A percentile compares a stretch with the other conserved stretches of the same genome.
These are phyloP conservation scores for Nothophytophthora sp. DNA, from an alignment of 352 stramenopile species.

Conservation along the genomic window DNA sequence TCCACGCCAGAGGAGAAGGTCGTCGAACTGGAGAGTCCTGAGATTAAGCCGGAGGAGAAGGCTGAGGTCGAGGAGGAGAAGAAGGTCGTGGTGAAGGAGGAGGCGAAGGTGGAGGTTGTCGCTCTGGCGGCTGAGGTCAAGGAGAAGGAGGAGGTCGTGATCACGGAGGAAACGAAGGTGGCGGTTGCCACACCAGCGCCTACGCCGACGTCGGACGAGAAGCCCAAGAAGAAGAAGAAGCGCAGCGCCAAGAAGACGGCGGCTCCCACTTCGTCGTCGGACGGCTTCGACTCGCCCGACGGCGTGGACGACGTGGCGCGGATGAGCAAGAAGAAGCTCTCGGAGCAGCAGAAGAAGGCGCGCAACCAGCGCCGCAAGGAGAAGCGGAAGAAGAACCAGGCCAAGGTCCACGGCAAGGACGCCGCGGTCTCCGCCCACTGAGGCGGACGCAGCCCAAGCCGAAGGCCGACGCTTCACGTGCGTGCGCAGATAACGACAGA, in stretches of 20 bases:
- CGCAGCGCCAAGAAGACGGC: conserved; percentile 26
- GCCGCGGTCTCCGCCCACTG: no score
- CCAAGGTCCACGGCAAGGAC: conserved; percentile 43
- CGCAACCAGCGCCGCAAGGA: conserved; percentile 77
- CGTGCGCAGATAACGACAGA: background rate
- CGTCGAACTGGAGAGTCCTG: conserved; percentile 5
- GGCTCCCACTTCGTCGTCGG: conserved; percentile 19
- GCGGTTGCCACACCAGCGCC: conserved; percentile 21
- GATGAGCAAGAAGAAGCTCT: conserved; percentile 32
- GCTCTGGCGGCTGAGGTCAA: background rate
- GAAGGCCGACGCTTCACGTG: no score
- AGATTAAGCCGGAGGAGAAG: conserved; percentile 4
- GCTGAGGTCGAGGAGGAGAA: conserved; percentile 4
- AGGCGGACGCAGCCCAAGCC: no score
- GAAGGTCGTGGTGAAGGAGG: conserved; percentile 6
- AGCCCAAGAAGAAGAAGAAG: conserved; percentile 45
- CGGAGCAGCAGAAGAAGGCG: conserved; percentile 60
- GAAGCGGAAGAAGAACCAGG: conserved; percentile 75
- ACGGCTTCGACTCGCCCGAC: conserved; percentile 35
- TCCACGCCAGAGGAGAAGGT: conserved; percentile 14
- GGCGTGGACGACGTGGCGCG: conserved; percentile 27
- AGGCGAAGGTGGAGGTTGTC: background rate
- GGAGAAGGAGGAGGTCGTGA: conserved; percentile 19
- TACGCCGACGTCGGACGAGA: conserved; percentile 8
- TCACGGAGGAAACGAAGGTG: conserved; percentile 35